Evolutionary conservation across 75 land plant genomes (phyloP).

Genomic region (Picea glauca): DNA sequence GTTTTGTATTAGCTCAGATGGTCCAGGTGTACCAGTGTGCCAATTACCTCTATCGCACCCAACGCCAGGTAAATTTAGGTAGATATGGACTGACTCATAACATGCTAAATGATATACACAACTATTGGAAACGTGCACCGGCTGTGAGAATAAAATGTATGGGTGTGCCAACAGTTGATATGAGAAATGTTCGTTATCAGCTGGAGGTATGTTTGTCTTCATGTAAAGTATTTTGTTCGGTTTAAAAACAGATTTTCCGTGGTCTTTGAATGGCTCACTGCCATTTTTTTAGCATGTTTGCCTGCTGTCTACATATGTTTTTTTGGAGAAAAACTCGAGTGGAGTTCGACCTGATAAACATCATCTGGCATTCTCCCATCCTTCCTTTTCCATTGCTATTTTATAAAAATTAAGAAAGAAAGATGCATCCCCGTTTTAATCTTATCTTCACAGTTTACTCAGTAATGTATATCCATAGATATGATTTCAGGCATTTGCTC

Average conservation of each 20-base stretch:
- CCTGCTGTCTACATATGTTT: not conserved
- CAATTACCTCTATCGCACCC: not conserved
- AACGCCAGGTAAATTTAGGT: no score
- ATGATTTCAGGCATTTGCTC: no score
- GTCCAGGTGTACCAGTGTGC: not conserved
- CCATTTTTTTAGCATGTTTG: not conserved
- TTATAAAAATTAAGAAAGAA: not conserved
- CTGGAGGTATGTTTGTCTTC: conserved; percentile 67
- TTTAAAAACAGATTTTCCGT: not conserved
- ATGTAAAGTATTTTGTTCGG: not conserved
- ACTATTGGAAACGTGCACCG: conserved; percentile 74
- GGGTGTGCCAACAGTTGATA: conserved; percentile 97
- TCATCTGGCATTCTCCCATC: no score
- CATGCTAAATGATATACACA: conserved; percentile 91
- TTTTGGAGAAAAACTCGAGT: not conserved
- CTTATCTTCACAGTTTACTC: not conserved
- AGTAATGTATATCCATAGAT: not conserved
- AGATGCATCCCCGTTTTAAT: not conserved
- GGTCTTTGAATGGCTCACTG: not conserved
- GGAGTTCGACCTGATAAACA: no score
- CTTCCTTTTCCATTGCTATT: no score
- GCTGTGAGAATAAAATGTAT: conserved; percentile 87
- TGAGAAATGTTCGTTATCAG: conserved; percentile 90
- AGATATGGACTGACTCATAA: conserved; percentile 99
- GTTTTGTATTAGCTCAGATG: not conserved